phyloP scores from a whole-genome alignment of 805 yeast species.

The Tetrapisispora iriomotensis region DNA sequence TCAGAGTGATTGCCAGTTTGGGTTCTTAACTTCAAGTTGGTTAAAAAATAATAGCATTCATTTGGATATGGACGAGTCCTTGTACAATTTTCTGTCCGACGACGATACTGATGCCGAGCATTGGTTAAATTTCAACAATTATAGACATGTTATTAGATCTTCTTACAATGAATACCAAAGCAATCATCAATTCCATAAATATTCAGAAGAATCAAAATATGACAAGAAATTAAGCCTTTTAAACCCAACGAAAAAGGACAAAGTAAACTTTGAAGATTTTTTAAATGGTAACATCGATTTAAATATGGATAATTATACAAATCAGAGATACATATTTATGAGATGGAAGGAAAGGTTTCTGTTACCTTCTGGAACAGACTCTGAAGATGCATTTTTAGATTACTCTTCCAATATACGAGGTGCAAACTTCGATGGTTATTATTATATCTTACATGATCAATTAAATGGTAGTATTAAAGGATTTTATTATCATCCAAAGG shows the following conservation, averaged over 20 bases:
- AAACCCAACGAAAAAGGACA: background rate
- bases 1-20: conserved; percentile 6
- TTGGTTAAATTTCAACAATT: conserved; percentile 51
- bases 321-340: conserved; percentile 60
- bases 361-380: conserved; percentile 21
- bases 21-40: conserved; percentile 26
- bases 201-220: background rate
- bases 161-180: conserved; percentile 5
- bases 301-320: conserved; percentile 17
- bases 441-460: conserved; percentile 77
- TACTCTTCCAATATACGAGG: conserved; percentile 33
- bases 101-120: conserved; percentile 55
- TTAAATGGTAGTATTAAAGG: conserved; percentile 68
- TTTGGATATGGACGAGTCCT: conserved; percentile 11
- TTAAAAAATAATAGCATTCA: background rate
- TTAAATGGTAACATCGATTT: background rate
- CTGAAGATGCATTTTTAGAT: conserved; percentile 11
- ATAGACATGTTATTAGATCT: conserved; percentile 23
- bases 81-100: conserved; percentile 41
- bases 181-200: background rate
- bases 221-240: background rate
- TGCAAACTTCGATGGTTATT: conserved; percentile 89
- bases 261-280: background rate
- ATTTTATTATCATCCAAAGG: conserved; percentile 68
- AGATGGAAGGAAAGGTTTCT: conserved; percentile 91